A percentile compares a stretch with the other conserved stretches of the same genome.
Conservation (phyloP, 805 yeast species). For the Teunomyces lycoperdinae region DNA sequence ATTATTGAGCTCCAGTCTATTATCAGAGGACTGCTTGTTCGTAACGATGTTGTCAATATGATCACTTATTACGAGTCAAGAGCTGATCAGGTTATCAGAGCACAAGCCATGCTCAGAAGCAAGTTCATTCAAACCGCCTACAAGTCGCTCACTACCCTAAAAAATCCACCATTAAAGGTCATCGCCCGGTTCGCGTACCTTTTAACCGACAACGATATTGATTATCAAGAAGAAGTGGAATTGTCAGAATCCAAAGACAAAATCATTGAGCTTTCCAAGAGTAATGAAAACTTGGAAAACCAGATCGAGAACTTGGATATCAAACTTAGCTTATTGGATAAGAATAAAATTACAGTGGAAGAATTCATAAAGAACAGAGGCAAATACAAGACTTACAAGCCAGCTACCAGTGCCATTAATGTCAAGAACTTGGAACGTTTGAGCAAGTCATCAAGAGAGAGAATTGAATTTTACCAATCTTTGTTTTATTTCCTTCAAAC, state of each 20-base stretch:
- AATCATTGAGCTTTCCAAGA: constrained; percentile 66
- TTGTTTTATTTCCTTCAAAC: constrained; percentile 82
- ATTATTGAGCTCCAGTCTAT: constrained; percentile 53
- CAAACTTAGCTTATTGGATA: constrained; percentile 73
- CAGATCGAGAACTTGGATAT: constrained; percentile 74
- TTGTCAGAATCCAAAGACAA: constrained; percentile 65
- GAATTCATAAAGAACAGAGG: constrained; percentile 53
- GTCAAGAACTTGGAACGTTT: constrained; percentile 27
- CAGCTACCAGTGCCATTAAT: constrained; percentile 13
- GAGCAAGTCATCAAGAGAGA: constrained; percentile 43
- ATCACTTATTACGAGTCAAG: constrained; percentile 52
- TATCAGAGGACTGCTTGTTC: constrained; percentile 45
- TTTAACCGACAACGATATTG: constrained; percentile 68
- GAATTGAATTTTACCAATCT: constrained; percentile 70
- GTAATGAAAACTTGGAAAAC: constrained; percentile 68
- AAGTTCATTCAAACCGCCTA: constrained; percentile 70
- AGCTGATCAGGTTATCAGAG: constrained; percentile 56
- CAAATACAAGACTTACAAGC: constrained; percentile 26
- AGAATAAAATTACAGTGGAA: constrained; percentile 74
- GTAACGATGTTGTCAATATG: constrained; percentile 35
- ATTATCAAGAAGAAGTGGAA: constrained; percentile 70
- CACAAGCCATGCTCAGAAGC: constrained; percentile 75
- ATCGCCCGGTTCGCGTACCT: constrained; percentile 75
- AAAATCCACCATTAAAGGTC: constrained; percentile 75
- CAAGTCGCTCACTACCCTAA: constrained; percentile 61